A percentile compares a stretch with the other conserved stretches of the same genome.
Evolutionary conservation across 345 rosid genomes (phyloP).

Genomic region (Streptanthus diversifolius): DNA sequence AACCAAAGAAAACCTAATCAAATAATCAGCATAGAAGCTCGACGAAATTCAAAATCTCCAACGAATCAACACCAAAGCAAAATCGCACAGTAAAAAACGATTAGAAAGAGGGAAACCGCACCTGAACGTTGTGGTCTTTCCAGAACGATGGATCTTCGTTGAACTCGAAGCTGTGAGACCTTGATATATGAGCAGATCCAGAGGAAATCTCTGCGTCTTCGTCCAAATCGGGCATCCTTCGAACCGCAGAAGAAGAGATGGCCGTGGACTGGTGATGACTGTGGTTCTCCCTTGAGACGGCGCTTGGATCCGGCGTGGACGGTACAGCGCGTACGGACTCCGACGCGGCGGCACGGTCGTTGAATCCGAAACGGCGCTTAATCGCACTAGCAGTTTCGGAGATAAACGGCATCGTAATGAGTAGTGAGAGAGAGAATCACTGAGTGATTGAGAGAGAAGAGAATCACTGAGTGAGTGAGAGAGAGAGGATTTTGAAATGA

Average conservation of each 20-base stretch:
- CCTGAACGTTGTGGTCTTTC: slow-evolving; percentile 98
- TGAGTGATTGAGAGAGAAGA: neutral
- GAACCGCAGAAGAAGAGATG: slow-evolving; percentile 38
- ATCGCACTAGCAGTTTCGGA: slow-evolving; percentile 80
- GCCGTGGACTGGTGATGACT: slow-evolving; percentile 31
- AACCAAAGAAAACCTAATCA: too few relatives aligned
- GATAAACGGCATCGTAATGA: slow-evolving; percentile 58
- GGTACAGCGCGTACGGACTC: slow-evolving; percentile 44
- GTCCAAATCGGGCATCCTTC: slow-evolving; percentile 45
- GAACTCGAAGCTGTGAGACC: slow-evolving; percentile 64
- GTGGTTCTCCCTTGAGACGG: slow-evolving; percentile 41
- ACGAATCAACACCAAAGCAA: neutral
- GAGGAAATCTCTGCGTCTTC: slow-evolving; percentile 9
- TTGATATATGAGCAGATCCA: slow-evolving; percentile 33
- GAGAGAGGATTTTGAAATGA: slow-evolving; percentile 20
- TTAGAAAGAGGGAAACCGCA: neutral
- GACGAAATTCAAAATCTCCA: neutral
- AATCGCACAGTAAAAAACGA: neutral
- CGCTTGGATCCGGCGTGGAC: slow-evolving; percentile 47
- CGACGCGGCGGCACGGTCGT: slow-evolving; percentile 45
- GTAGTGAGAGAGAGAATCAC: neutral
- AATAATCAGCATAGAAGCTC: neutral
- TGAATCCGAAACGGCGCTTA: slow-evolving; percentile 85
- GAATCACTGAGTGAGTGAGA: neutral
- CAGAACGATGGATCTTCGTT: slow-evolving; percentile 89